These are phyloP conservation scores for Talaromyces stipitatus DNA, from an alignment of 495 filamentous ascomycete species.

Conservation along the genomic window DNA sequence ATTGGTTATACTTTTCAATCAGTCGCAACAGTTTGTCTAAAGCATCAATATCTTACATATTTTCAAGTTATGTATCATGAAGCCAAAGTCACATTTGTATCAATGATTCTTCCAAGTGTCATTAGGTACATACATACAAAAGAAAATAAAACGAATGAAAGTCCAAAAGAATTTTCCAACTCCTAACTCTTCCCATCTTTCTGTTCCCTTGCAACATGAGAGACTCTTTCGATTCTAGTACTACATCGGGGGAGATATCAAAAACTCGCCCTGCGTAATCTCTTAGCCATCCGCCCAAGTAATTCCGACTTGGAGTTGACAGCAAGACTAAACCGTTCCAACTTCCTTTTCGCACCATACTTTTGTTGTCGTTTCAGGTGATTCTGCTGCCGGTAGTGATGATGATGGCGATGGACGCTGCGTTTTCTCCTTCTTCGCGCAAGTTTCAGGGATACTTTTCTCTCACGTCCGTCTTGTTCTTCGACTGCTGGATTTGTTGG, in stretches of 20 bases:
- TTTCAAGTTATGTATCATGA: no score
- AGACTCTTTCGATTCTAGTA: neutral
- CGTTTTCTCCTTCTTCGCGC: neutral
- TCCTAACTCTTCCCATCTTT: neutral
- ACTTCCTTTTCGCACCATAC: neutral
- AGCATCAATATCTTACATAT: no score
- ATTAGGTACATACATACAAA: neutral
- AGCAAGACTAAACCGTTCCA: neutral
- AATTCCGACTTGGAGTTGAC: neutral
- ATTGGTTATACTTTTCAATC: neutral
- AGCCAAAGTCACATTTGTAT: neutral
- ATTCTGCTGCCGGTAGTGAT: neutral
- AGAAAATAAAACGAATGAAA: neutral
- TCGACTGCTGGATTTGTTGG: no score
- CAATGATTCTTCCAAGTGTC: neutral
- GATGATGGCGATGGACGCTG: neutral
- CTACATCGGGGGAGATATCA: no score
- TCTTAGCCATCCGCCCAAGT: neutral
- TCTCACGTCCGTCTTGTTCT: no score
- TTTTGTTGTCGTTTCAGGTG: no score
- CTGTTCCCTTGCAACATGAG: no score
- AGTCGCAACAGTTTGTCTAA: no score
- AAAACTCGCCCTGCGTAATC: slow-evolving; percentile 4
- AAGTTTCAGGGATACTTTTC: no score
- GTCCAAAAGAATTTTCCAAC: neutral